Evolutionary conservation across 2,329 filamentous ascomycete species (phyloP).

Genomic region (Pseudohalonectria lignicola): DNA sequence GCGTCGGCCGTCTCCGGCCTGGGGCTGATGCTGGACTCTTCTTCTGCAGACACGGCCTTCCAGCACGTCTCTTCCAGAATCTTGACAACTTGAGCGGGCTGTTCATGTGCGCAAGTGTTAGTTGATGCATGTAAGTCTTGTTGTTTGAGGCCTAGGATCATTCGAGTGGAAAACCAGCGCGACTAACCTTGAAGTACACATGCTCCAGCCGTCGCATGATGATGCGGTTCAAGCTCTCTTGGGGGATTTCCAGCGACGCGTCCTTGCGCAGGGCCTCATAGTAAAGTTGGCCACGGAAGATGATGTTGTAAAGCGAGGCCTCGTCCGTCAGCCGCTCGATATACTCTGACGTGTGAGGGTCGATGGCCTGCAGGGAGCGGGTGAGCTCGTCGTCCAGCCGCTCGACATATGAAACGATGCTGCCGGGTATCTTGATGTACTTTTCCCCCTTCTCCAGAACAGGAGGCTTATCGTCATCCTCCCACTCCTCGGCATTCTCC

Average conservation of each 20-base stretch:
- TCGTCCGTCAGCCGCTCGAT: constrained; percentile 93
- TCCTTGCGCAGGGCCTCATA: constrained; percentile 71
- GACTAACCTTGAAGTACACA: constrained; percentile 83
- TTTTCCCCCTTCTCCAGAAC: constrained; percentile 60
- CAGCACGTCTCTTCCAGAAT: constrained; percentile 92
- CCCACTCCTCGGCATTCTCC: constrained; percentile 94
- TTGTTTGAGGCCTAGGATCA: too few relatives aligned
- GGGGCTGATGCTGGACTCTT: constrained; percentile 74
- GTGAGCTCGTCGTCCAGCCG: constrained; percentile 94
- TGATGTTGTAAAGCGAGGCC: constrained; percentile 79
- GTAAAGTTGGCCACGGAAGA: constrained; percentile 82
- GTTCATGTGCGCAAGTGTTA: constrained; percentile 7
- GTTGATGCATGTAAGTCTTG: too few relatives aligned
- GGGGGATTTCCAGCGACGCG: constrained; percentile 57
- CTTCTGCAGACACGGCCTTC: constrained; percentile 60
- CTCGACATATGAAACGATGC: constrained; percentile 88
- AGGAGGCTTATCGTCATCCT: constrained; percentile 93
- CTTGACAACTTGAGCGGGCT: constrained; percentile 82
- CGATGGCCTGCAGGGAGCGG: constrained; percentile 92
- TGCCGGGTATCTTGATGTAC: constrained; percentile 85
- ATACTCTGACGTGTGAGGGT: constrained; percentile 97
- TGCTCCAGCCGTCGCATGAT: constrained; percentile 93
- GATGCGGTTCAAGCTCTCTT: constrained; percentile 85
- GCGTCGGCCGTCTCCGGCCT: constrained; percentile 59
- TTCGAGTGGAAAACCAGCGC: not conserved